Base-by-base conservation (phyloP, 176 grass and related monocot genomes). In the Phoenix roebelenii region DNA sequence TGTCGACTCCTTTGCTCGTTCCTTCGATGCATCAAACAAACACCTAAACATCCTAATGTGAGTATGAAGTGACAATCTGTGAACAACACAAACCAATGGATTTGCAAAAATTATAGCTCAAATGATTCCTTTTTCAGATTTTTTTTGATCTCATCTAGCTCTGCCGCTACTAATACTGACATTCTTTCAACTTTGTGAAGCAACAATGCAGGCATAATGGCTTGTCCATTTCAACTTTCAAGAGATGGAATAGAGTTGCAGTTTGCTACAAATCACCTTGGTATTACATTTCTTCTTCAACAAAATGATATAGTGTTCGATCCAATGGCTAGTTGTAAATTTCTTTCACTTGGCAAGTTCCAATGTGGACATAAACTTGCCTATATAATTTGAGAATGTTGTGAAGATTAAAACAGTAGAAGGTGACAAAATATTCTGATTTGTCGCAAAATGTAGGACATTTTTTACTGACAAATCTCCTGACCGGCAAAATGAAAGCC, bases 1-100 rank as follows among this genome's bases (percentile, higher is more conserved):
- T 0, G 80, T 95, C 58, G 55, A 64, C 30, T 68, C 67, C 10
- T 95, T 95, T 29, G 80, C 57, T 0, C 69, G 25, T 4, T 67
- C 76, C 55, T 95, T 95, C 69, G 30, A 44, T 62, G 79, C 76
- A 1, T 81, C 86, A 0, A 75, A 89, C 25, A 22, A 59, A 14
- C 74, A 87, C 25, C 79, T 95, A 22, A 95, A 95, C 61, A 80
- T 90, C 58, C 86, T 95, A 18, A 69, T 95, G 90, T 95, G 66
- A 29, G 85, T 50, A 60, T 44, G 23, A 53, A 44, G 35, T 44
- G 2, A 44, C 1, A 12, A 44, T 9, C 35, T 12, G 35, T 44
- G 35, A 12, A 2, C 35, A 12, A 44, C 1, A 39, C 35, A 39
- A 39, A 39, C 2, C 1, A 7, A 39, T 39, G 7, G 35, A 12